Evolutionary conservation across 495 filamentous ascomycete genomes (phyloP).

Genomic region (Trichoderma gamsii): DNA sequence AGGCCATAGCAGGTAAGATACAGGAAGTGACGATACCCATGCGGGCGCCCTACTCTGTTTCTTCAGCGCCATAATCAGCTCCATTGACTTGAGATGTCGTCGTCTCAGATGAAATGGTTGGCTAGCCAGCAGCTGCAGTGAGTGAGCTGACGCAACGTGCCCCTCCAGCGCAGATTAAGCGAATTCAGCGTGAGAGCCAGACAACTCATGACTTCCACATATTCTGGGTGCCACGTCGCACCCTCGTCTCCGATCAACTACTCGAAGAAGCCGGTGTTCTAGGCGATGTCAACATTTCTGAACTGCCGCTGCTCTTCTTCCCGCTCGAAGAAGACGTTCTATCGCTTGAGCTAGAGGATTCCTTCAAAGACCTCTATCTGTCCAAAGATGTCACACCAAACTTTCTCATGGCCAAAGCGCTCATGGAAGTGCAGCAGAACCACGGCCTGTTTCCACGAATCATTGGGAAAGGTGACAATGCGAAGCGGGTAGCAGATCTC

Average conservation of each 20-base stretch:
- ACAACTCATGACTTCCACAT: conserved; percentile 91
- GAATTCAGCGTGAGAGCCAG: conserved; percentile 74
- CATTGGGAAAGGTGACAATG: conserved; percentile 92
- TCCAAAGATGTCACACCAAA: conserved; percentile 86
- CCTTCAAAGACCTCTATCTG: conserved; percentile 82
- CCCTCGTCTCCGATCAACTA: conserved; percentile 83
- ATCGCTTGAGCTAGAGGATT: conserved; percentile 81
- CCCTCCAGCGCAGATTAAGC: conserved; percentile 77
- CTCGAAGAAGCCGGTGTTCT: conserved; percentile 90
- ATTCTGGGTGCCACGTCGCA: conserved; percentile 88
- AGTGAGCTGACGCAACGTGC: conserved; percentile 13
- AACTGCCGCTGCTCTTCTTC: conserved; percentile 82
- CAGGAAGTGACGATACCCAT: neutral
- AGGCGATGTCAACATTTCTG: conserved; percentile 82
- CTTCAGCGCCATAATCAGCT: neutral
- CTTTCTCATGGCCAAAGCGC: conserved; percentile 80
- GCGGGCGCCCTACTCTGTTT: neutral
- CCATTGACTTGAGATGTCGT: neutral
- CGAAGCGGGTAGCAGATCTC: conserved; percentile 78
- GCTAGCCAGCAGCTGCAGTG: neutral
- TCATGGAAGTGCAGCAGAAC: conserved; percentile 89
- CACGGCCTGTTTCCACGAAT: conserved; percentile 94
- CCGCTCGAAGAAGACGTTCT: conserved; percentile 86
- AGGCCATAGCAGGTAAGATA: conserved; percentile 80
- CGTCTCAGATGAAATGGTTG: neutral